phyloP scores from a whole-genome alignment of 805 yeast genomes.

The Candida gorgasii region DNA sequence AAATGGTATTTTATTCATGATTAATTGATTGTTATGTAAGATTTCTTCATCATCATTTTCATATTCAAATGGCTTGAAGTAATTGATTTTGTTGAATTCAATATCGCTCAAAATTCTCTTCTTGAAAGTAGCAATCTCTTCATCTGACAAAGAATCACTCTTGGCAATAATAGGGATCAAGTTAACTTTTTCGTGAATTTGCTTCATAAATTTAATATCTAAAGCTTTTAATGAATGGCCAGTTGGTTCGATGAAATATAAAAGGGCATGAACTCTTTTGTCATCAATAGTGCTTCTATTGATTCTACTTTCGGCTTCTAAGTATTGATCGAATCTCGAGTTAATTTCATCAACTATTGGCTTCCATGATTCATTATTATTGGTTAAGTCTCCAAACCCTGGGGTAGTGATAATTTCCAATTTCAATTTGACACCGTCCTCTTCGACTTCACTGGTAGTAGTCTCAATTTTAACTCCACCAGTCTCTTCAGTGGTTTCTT shows the following conservation, averaged over 20 bases:
- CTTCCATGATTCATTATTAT: conserved; percentile 70
- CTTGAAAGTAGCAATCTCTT: conserved; percentile 78
- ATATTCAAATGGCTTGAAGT: conserved; percentile 73
- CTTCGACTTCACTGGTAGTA: conserved; percentile 57
- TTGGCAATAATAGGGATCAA: conserved; percentile 94
- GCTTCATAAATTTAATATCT: conserved; percentile 85
- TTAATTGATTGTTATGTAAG: conserved; percentile 58
- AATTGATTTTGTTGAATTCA: conserved; percentile 65
- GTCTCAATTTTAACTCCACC: conserved; percentile 26
- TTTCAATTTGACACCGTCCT: conserved; percentile 86
- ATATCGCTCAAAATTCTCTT: conserved; percentile 76
- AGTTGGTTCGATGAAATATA: conserved; percentile 95
- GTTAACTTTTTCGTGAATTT: conserved; percentile 87
- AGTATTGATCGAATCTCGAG: conserved; percentile 78
- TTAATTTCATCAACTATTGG: conserved; percentile 91
- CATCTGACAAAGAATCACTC: conserved; percentile 88
- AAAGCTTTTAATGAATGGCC: conserved; percentile 90
- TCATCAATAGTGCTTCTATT: conserved; percentile 73
- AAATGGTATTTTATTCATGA: conserved; percentile 78
- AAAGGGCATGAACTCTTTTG: conserved; percentile 86
- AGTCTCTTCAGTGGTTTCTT: conserved; percentile 26
- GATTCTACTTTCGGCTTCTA: conserved; percentile 86
- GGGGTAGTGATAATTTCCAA: conserved; percentile 87
- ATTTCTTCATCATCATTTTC: conserved; percentile 88
- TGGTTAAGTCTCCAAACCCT: conserved; percentile 90